phyloP scores from a whole-genome alignment of 768 basidiomycete species.

The Amanita phalloides region DNA sequence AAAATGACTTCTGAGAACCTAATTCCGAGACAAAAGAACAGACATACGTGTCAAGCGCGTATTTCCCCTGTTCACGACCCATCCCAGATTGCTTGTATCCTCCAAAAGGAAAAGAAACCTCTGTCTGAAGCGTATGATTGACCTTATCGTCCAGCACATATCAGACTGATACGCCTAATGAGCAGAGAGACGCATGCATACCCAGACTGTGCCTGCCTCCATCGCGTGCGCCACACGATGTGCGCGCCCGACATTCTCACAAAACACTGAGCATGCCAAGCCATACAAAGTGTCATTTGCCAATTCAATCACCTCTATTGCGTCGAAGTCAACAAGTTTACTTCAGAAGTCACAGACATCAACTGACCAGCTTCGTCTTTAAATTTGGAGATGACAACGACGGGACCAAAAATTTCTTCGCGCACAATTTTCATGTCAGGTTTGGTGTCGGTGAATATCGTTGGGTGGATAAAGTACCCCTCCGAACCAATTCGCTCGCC shows the following conservation, averaged over 20 bases:
- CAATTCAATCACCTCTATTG: conserved; percentile 31
- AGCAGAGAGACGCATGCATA: conserved; percentile 9
- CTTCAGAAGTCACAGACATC: background rate
- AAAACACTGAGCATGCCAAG: conserved; percentile 59
- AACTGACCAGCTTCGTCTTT: conserved; percentile 33
- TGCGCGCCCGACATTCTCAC: conserved; percentile 37
- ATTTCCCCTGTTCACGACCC: conserved; percentile 17
- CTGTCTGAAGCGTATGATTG: conserved; percentile 10
- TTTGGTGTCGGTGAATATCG: conserved; percentile 54
- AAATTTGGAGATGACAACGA: conserved; percentile 65
- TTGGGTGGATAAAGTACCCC: conserved; percentile 65
- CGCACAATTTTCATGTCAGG: conserved; percentile 58
- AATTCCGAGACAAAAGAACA: background rate
- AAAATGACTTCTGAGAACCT: background rate
- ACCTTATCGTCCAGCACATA: conserved; percentile 7
- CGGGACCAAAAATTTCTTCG: conserved; percentile 73
- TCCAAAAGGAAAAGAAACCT: conserved; percentile 14
- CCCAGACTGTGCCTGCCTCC: conserved; percentile 58
- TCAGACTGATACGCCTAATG: background rate
- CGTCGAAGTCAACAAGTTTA: background rate
- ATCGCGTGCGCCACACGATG: conserved; percentile 37
- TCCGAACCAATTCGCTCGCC: conserved; percentile 46
- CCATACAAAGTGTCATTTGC: conserved; percentile 67
- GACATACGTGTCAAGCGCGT: conserved; percentile 16
- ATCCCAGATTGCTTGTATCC: conserved; percentile 13